Base-by-base conservation (phyloP, 2,329 filamentous ascomycete genomes). In the Cadophora sp. region DNA sequence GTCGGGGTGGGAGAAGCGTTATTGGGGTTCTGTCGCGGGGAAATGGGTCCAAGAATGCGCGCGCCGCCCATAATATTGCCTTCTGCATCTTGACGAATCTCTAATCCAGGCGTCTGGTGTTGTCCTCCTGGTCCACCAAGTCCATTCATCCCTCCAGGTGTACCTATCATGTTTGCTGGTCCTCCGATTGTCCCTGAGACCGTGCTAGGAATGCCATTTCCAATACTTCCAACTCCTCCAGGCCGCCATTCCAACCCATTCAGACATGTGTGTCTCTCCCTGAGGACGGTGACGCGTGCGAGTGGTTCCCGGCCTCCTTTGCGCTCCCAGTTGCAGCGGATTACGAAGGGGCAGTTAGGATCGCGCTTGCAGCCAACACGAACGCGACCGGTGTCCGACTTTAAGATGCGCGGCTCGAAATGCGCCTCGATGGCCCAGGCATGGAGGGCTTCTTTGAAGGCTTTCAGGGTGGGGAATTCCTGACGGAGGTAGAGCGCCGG, bases 401-500 rank as follows among this genome's bases (percentile, higher is more conserved):
- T 77, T 11, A 77, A 66, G 63, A 77, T 77, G 41, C 75, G 71
- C 20, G 76, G 76, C 62, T 77, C 76, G 69, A 77, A 77, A 68
- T 77, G 76, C 24, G 74, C 73, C 67, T 77, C 76, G 68, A 77
- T 77, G 36, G 76, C 76, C 76, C 76, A 77, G 20, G 73, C 72
- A 64, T 77, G 75, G 0, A 77, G 72, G 4, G 76, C 76, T 63
- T 77, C 76, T 62, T 77, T 77, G 69, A 77, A 77, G 18, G 74
- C 74, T 67, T 76, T 76, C 0, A 77, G 68, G 11, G 75, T 73
- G 3, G 76, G 76, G 66, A 77, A 77, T 72, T 76, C 74, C 47
- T 77, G 72, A 24, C 74, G 72, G 36, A 76, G 68, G 11, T 76
- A 72, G n/a, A 77, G 69, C 1, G 76, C 72, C 36, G 76, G 75